Evolutionary conservation across 208 protist genomes (phyloP).

Genomic region (Herpetomonas samuelpessoai): DNA sequence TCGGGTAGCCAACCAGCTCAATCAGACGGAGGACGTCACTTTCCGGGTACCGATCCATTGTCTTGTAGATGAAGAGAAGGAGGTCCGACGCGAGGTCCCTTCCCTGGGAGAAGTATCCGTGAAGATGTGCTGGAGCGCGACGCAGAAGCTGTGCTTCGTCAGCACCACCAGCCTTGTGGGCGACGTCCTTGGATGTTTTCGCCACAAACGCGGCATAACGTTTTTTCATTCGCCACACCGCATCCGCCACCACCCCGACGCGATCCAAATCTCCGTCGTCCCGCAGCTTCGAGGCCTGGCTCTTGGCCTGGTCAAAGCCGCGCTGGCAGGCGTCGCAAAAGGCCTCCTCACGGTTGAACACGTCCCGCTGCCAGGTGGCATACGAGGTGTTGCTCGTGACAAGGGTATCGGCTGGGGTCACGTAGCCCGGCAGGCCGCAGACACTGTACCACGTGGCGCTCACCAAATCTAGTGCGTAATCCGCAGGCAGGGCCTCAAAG

Average conservation of each 20-base stretch:
- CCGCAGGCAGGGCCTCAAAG: conserved; percentile 13
- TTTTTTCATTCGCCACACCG: conserved; percentile 30
- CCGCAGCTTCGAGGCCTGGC: conserved; percentile 42
- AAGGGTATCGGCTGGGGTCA: background rate
- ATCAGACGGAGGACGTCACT: conserved; percentile 40
- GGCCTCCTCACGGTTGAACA: conserved; percentile 49
- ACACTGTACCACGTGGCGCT: conserved; percentile 45
- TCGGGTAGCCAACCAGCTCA: conserved; percentile 39
- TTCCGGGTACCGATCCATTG: conserved; percentile 13
- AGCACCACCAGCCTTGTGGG: conserved; percentile 1
- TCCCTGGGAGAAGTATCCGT: conserved; percentile 26
- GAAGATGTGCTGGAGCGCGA: background rate
- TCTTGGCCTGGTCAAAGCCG: conserved; percentile 58
- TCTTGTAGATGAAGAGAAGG: conserved; percentile 34
- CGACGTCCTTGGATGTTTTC: conserved; percentile 46
- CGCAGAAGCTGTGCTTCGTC: conserved; percentile 5
- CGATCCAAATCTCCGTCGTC: conserved; percentile 33
- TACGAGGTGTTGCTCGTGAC: conserved; percentile 40
- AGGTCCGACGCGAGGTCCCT: conserved; percentile 29
- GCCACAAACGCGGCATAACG: conserved; percentile 49
- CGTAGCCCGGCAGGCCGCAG: conserved; percentile 7
- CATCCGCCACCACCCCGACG: conserved; percentile 35
- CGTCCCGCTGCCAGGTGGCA: conserved; percentile 33
- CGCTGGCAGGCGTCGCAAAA: conserved; percentile 49
- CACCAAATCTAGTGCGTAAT: conserved; percentile 32